A percentile compares a stretch with the other conserved stretches of the same genome.
These are phyloP conservation scores for Cavenderia fasciculata DNA, from an alignment of 78 protist species.

Conservation along the genomic window DNA sequence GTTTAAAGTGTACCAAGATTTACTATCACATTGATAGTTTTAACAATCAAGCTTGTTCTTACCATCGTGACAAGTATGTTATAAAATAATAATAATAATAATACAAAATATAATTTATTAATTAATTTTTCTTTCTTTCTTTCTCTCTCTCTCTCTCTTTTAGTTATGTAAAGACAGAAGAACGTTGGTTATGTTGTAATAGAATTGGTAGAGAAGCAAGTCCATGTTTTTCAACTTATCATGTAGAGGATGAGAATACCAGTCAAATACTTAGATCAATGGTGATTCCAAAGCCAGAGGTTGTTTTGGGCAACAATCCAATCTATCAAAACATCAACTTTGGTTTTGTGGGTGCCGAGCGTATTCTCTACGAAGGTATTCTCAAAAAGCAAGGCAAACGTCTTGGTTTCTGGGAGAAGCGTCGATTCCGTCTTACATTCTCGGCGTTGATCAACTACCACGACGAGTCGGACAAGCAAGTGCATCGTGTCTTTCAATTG, in stretches of 20 bases:
- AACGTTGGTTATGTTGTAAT: conserved; percentile 38
- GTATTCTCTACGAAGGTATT: conserved; percentile 48
- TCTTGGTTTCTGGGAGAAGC: conserved; percentile 45
- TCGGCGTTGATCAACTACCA: conserved; percentile 46
- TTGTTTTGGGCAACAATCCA: conserved; percentile 45
- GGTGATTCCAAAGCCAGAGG: conserved; percentile 36
- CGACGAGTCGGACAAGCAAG: conserved; percentile 39
- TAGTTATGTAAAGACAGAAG: conserved; percentile 18
- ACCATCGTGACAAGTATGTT: conserved; percentile 22
- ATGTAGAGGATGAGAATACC: conserved; percentile 29
- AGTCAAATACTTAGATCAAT: conserved; percentile 7
- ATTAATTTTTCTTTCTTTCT: background rate
- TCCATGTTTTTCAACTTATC: conserved; percentile 40
- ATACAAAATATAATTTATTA: background rate
- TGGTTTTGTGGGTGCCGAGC: conserved; percentile 74
- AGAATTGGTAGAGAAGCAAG: conserved; percentile 41
- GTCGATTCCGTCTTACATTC: conserved; percentile 31
- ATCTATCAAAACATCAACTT: conserved; percentile 39
- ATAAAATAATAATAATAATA: background rate
- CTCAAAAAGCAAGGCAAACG: conserved; percentile 60
- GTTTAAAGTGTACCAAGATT: conserved; percentile 17
- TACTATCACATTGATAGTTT: conserved; percentile 10
- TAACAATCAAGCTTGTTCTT: conserved; percentile 28
- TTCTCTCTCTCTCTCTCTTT: background rate
- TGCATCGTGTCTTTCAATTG: conserved; percentile 69